phyloP scores from a whole-genome alignment of 148 eudicot species.

The Polygonum maritimum region DNA sequence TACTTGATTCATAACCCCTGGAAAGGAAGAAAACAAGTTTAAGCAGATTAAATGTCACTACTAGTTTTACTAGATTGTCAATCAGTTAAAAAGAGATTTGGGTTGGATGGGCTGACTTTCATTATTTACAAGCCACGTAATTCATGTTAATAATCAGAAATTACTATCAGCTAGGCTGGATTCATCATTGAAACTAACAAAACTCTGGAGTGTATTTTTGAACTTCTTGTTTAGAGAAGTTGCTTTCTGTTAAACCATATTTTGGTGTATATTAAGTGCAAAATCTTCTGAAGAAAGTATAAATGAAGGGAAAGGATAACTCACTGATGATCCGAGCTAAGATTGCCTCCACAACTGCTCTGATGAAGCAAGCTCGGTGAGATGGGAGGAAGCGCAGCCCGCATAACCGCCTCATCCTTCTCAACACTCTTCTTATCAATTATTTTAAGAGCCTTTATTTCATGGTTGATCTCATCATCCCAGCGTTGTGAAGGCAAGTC shows the following conservation, averaged over 20 bases:
- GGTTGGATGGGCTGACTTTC: no score
- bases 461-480: slow-evolving; percentile 70
- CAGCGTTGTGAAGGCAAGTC: slow-evolving; percentile 41
- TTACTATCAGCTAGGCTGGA: no score
- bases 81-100: no score
- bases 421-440: slow-evolving; percentile 33
- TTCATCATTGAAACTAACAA: no score
- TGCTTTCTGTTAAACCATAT: neutral
- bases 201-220: no score
- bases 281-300: neutral
- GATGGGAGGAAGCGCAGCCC: slow-evolving; percentile 46
- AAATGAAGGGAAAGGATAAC: slow-evolving; percentile 13
- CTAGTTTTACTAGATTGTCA: neutral
- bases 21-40: neutral
- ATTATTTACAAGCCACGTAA: no score
- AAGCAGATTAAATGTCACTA: neutral
- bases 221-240: no score
- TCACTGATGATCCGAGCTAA: slow-evolving; percentile 64
- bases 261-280: neutral
- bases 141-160: no score
- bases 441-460: slow-evolving; percentile 53
- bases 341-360: slow-evolving; percentile 18
- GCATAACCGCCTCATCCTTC: slow-evolving; percentile 47
- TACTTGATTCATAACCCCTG: slow-evolving; percentile 87
- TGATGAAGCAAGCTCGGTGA: slow-evolving; percentile 92